Conservation (phyloP, 1,139 yeast species). For the Suhomyces wounanorum region DNA sequence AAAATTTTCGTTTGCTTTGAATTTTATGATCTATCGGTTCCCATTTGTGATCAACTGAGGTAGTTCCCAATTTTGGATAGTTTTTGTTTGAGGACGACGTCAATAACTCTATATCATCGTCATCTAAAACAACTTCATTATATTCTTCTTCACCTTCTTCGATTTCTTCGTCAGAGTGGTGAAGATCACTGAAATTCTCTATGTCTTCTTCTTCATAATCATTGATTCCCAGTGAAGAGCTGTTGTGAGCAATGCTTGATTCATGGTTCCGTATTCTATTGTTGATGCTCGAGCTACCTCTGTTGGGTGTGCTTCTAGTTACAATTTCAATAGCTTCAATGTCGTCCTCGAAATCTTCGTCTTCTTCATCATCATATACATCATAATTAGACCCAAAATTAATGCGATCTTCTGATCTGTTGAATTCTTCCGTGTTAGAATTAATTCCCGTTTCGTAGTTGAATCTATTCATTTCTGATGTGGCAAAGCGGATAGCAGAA, state of each 20-base stretch:
- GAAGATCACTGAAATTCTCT: conserved; percentile 36
- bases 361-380: conserved; percentile 13
- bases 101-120: conserved; percentile 21
- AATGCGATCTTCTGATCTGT: background rate
- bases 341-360: conserved; percentile 17
- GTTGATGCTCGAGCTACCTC: background rate
- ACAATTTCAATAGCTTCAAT: conserved; percentile 12
- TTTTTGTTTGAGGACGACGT: background rate
- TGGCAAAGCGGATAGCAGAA: conserved; percentile 6
- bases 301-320: conserved; percentile 7
- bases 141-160: conserved; percentile 26
- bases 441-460: conserved; percentile 1
- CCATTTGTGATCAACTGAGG: conserved; percentile 42
- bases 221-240: background rate
- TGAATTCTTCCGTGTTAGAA: background rate
- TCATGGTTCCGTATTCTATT: background rate
- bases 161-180: conserved; percentile 42
- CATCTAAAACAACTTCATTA: conserved; percentile 17
- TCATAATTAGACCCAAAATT: background rate
- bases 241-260: background rate
- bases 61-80: background rate
- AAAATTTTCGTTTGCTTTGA: conserved; percentile 45
- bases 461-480: conserved; percentile 12
- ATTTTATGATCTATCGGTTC: conserved; percentile 40
- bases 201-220: conserved; percentile 36